Conservation (phyloP, 2,329 filamentous ascomycete genomes). For the Paracoccidioides lutzii region DNA sequence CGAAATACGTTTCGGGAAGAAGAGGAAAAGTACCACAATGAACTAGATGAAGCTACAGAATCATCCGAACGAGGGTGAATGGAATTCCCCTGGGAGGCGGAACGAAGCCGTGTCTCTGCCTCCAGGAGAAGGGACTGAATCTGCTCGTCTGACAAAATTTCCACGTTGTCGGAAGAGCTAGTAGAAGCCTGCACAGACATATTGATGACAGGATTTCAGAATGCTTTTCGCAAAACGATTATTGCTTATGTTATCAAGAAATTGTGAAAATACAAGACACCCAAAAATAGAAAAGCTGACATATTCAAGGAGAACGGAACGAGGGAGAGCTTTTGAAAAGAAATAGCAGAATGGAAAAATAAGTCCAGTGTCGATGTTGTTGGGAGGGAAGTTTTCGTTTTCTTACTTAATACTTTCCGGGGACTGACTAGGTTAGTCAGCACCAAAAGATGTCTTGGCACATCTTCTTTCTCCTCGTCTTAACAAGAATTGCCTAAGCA, state of each 20-base stretch:
- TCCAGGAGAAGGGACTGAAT: constrained; percentile 50
- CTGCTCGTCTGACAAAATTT: constrained; percentile 49
- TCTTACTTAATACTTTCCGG: too few relatives aligned
- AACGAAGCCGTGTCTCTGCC: constrained; percentile 45
- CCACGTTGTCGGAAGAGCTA: constrained; percentile 13
- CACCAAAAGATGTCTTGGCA: too few relatives aligned
- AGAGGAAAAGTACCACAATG: not conserved
- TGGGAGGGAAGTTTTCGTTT: too few relatives aligned
- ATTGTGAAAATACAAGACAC: not conserved
- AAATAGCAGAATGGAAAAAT: too few relatives aligned
- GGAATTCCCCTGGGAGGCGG: not conserved
- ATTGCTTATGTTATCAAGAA: not conserved
- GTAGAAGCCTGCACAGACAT: not conserved
- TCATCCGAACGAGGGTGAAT: constrained; percentile 8
- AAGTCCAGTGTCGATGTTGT: too few relatives aligned
- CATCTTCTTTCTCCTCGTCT: too few relatives aligned
- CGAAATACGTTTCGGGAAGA: not conserved
- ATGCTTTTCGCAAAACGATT: not conserved
- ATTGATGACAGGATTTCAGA: not conserved
- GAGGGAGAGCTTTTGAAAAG: too few relatives aligned
- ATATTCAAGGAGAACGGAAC: too few relatives aligned
- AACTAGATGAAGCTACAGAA: constrained; percentile 3
- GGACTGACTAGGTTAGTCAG: too few relatives aligned
- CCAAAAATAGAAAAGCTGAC: not conserved
- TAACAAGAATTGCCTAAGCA: too few relatives aligned